Conservation (phyloP, 257 asterid species). For the Lavandula angustifolia region DNA sequence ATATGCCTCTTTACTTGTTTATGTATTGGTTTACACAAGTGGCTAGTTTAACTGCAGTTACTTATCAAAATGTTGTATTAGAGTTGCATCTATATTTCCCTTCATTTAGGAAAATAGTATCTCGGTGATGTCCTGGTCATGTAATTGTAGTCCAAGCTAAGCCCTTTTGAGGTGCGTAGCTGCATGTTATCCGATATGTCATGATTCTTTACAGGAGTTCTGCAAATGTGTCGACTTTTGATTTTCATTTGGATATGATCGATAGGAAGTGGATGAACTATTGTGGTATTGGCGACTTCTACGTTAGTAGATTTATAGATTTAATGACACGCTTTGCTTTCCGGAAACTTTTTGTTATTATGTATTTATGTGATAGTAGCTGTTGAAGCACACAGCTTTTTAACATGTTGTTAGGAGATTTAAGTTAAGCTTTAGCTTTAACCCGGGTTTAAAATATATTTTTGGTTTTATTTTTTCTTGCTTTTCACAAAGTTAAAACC, state of each 20-base stretch:
- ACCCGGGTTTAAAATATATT: neutral
- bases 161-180: conserved; percentile 5
- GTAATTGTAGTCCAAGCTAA: neutral
- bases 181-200: conserved; percentile 11
- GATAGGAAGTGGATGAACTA: neutral
- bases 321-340: conserved; percentile 10
- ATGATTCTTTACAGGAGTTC: no score
- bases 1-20: conserved; percentile 8
- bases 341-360: neutral
- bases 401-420: conserved; percentile 1
- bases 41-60: conserved; percentile 2
- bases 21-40: conserved; percentile 18
- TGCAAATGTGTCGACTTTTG: conserved; percentile 7
- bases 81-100: neutral
- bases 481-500: conserved; percentile 34
- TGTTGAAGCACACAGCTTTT: conserved; percentile 12
- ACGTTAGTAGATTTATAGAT: neutral
- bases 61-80: conserved; percentile 12
- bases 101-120: neutral
- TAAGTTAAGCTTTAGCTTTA: neutral
- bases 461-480: conserved; percentile 17
- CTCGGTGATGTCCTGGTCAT: neutral
- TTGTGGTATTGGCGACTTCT: neutral
- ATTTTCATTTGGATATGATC: conserved; percentile 7
- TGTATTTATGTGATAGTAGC: conserved; percentile 6